Conservation (phyloP, 1,284 basidiomycete species). For the Ganoderma multipileum region DNA sequence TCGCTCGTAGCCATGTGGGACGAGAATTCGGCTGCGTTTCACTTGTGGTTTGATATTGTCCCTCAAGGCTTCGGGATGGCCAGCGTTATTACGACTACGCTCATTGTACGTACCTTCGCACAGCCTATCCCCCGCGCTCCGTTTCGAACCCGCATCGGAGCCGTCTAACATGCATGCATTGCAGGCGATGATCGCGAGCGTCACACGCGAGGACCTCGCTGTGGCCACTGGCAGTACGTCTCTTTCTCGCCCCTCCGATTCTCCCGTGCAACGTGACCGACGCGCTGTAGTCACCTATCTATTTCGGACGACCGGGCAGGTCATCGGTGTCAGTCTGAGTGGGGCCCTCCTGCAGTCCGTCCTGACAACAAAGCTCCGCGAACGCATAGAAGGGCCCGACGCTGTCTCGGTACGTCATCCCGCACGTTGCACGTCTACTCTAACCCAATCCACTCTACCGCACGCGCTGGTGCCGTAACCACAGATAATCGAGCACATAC, state of each 20-base stretch:
- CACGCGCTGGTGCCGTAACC: slow-evolving; percentile 12
- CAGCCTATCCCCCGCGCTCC: not conserved
- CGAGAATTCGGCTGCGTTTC: slow-evolving; percentile 63
- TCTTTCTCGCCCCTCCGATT: not conserved
- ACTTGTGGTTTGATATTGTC: slow-evolving; percentile 80
- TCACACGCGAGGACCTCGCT: slow-evolving; percentile 83
- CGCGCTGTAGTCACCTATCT: slow-evolving; percentile 79
- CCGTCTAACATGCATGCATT: slow-evolving; percentile 28
- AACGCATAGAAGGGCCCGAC: slow-evolving; percentile 77
- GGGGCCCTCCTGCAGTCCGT: slow-evolving; percentile 84
- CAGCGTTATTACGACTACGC: slow-evolving; percentile 81
- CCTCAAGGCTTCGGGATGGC: slow-evolving; percentile 87
- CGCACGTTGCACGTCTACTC: not conserved
- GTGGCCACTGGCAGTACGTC: slow-evolving; percentile 87
- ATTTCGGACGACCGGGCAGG: slow-evolving; percentile 91
- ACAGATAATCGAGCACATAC: slow-evolving; percentile 75
- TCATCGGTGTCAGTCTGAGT: slow-evolving; percentile 86
- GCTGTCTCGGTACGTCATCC: slow-evolving; percentile 63
- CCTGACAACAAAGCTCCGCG: slow-evolving; percentile 69
- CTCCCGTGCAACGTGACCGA: slow-evolving; percentile 11
- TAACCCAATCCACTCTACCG: not conserved
- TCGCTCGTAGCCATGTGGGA: slow-evolving; percentile 68
- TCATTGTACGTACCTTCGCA: slow-evolving; percentile 62
- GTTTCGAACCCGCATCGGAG: not conserved
- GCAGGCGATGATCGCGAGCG: slow-evolving; percentile 85